phyloP scores from a whole-genome alignment of 345 rosid genomes.

The Salix arbutifolia region DNA sequence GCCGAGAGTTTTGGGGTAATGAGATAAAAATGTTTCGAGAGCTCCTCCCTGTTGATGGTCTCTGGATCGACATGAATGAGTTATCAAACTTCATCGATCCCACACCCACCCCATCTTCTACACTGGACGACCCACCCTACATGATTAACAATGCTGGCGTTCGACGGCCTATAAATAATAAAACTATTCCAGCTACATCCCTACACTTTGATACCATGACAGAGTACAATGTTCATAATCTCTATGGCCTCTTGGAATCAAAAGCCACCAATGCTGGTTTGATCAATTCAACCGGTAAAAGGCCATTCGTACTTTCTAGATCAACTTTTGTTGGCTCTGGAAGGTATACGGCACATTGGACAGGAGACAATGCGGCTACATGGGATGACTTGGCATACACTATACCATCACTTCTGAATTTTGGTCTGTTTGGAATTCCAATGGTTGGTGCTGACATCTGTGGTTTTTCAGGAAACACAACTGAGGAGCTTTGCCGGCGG shows the following conservation, averaged over 20 bases:
- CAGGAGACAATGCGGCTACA: slow-evolving; percentile 63
- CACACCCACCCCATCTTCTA: slow-evolving; percentile 33
- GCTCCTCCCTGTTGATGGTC: slow-evolving; percentile 51
- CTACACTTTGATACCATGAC: slow-evolving; percentile 49
- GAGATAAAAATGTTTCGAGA: slow-evolving; percentile 56
- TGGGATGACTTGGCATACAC: slow-evolving; percentile 67
- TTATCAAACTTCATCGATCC: slow-evolving; percentile 55
- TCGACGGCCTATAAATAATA: slow-evolving; percentile 28
- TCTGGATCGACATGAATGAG: slow-evolving; percentile 89
- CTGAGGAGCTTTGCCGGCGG: slow-evolving; percentile 62
- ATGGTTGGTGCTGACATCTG: slow-evolving; percentile 87
- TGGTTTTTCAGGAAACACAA: slow-evolving; percentile 52
- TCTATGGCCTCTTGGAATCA: slow-evolving; percentile 60
- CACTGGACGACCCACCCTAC: slow-evolving; percentile 67
- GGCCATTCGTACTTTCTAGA: slow-evolving; percentile 68
- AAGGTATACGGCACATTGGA: slow-evolving; percentile 76
- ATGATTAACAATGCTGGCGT: slow-evolving; percentile 50
- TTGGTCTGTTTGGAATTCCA: slow-evolving; percentile 71
- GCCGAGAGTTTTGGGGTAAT: slow-evolving; percentile 43
- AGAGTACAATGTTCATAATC: slow-evolving; percentile 67
- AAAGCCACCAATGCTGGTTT: slow-evolving; percentile 58
- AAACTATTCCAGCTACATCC: slow-evolving; percentile 53
- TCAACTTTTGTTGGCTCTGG: slow-evolving; percentile 78
- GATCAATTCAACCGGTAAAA: slow-evolving; percentile 37
- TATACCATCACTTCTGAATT: slow-evolving; percentile 58